Evolutionary conservation across 2,329 filamentous ascomycete species (phyloP), one percentile per base, ranked within the genome.

Genomic region (Penicillium sumatraense): DNA sequence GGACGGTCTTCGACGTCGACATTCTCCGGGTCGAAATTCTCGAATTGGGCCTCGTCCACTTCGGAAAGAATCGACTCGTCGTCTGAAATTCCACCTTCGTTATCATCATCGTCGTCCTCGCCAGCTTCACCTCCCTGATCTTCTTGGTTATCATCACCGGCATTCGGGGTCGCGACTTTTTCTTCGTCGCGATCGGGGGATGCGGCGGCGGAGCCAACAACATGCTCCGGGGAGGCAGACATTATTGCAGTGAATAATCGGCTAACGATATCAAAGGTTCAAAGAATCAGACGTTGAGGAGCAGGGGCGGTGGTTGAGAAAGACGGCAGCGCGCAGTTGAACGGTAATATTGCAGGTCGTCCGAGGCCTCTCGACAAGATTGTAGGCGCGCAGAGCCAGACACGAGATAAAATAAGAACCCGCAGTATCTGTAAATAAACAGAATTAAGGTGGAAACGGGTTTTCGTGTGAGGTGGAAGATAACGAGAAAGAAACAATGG

Each of bases 41-140:
- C 83, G 61, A 88, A 86, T 67, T 87, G 83, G 36, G 82, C 82
- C 67, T 88, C 86, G 63, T 88, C 84, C 49, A 88, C 78, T 66
- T 88, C 86, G 14, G 85, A 86, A 26, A 88, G 77, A 9, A 81
- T 80, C 3, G 85, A 87, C 61, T 88, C 86, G 51, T 83, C 80
- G 64, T 86, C 84, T 16, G 82, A 84, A 29, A 82, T 69, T 27
- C 73, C 75, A 24, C 75, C 77, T 36, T 74, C 80, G 3, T 67
- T 64, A 16, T 66, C 63, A 18, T 66, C 63, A 18, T 67, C 63
- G 14, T 68, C 62, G 3, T 65, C 58, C 14, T 49, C 63, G 10
- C 59, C 54, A 16, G 52, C 24, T 27, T 47, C 56, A 20, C 54
- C 55, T 11, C 62, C 57, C 38, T 36, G 51, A 10, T 55, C 26